Base-by-base conservation (phyloP, 129 eudicot species). In the Flaveria brownii region DNA sequence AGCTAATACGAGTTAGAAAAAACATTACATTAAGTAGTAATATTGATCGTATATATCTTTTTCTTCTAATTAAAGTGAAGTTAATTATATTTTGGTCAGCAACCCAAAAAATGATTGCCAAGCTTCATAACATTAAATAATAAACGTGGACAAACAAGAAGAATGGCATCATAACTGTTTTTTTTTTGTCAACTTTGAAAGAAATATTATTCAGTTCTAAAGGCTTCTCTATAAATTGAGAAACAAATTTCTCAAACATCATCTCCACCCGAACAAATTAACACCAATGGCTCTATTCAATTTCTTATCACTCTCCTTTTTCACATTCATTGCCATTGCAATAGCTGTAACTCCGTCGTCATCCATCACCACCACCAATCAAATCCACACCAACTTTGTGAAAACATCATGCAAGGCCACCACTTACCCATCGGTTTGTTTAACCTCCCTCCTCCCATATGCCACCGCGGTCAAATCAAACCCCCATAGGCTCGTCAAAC, bases 361-460 rank as follows among this genome's bases (percentile, higher is more conserved):
- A 45, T 60, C 82, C 3, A 1, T 73, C 80, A 18, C 77, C 71
- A 36, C 49, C 71, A 25, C 39, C 16, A 49, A 71, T 5, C 36
- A 62, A 52, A 64, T 67, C 63, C 56, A 76, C 85, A 70, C 69
- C 6, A 68, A 85, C 14, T 90, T 75, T 77, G 43, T 92, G 71
- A 71, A 63, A 70, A 57, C 86, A 17, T 79, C 87, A 59, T 89
- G 97, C 73, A 85, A 77, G 39, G 28, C 73, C 45, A 82, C 93
- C 20, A 84, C 87, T 2, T 92, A 92, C 79, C 86, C 96, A 0
- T 13, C 84, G 0, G 79, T 84, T 10, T 92, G 97, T 82, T 17
- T 17, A 39, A 84, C 79, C 46, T 82, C 86, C 66, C 88, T 86
- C 52, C 61, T 70, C 10, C 93, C 92, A 5, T 89, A 84, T 62